phyloP scores from a whole-genome alignment of 495 filamentous ascomycete species.

The Penicillium waksmanii region DNA sequence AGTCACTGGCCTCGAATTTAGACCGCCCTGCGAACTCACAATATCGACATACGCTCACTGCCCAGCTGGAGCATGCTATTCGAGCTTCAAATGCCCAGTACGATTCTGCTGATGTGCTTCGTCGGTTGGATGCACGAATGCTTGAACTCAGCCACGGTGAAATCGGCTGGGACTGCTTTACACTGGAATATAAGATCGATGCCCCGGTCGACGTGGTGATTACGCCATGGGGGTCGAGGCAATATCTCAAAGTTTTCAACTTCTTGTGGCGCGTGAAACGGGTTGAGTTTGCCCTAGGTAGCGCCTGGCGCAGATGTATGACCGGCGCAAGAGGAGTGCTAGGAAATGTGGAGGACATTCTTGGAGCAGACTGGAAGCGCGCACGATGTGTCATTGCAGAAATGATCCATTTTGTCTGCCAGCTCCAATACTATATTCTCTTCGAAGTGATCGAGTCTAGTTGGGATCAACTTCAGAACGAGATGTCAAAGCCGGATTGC shows the following conservation, averaged over 20 bases:
- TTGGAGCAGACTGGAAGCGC: constrained; percentile 84
- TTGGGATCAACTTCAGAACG: constrained; percentile 84
- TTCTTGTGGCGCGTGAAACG: constrained; percentile 99
- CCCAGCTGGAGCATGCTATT: constrained; percentile 96
- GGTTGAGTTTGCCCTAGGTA: constrained; percentile 89
- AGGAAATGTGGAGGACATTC: constrained; percentile 73
- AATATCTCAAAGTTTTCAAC: constrained; percentile 99
- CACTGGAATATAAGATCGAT: constrained; percentile 97
- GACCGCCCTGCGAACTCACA: constrained; percentile 95
- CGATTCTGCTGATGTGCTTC: constrained; percentile 89
- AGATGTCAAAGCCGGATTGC: constrained; percentile 76
- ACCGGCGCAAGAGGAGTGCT: constrained; percentile 92
- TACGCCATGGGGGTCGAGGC: constrained; percentile 88
- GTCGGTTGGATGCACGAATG: constrained; percentile 93
- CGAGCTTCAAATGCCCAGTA: constrained; percentile 96
- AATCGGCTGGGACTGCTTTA: constrained; percentile 99
- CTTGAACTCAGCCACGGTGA: constrained; percentile 93
- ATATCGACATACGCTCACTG: constrained; percentile 93
- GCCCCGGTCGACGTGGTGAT: constrained; percentile 97
- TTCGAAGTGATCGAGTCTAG: constrained; percentile 97
- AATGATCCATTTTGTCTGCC: constrained; percentile 98
- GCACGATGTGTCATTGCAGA: constrained; percentile 88
- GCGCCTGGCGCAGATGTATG: constrained; percentile 95
- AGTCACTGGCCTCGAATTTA: constrained; percentile 86
- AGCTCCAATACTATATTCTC: constrained; percentile 97